Conservation (phyloP, 2,329 filamentous ascomycete species). For the Exophiala lecanii-corni region DNA sequence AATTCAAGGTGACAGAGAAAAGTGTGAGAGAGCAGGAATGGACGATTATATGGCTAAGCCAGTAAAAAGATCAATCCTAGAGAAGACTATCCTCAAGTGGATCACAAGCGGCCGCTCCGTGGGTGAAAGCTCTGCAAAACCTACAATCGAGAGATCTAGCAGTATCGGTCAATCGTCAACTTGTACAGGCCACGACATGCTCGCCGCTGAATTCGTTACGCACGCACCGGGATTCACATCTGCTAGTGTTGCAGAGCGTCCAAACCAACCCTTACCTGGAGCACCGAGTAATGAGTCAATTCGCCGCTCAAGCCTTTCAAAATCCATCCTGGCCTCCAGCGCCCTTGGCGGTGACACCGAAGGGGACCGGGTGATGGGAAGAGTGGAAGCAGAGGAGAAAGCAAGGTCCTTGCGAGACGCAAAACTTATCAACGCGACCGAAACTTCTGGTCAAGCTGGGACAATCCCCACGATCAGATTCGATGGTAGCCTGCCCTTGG, state of each 20-base stretch:
- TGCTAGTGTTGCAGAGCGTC: slow-evolving; percentile 2
- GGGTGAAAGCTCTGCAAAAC: slow-evolving; percentile 1
- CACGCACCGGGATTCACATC: not conserved
- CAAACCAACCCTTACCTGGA: slow-evolving; percentile 24
- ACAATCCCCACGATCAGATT: slow-evolving; percentile 4
- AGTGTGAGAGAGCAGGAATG: slow-evolving; percentile 70
- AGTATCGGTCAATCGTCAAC: slow-evolving; percentile 22
- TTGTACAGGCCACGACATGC: slow-evolving; percentile 21
- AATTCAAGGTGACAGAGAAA: slow-evolving; percentile 71
- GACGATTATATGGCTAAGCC: slow-evolving; percentile 72
- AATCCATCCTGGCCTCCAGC: slow-evolving; percentile 28
- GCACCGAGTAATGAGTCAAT: slow-evolving; percentile 28
- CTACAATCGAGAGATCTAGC: slow-evolving; percentile 5
- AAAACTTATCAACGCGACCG: slow-evolving; percentile 49
- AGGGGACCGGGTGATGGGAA: slow-evolving; percentile 41
- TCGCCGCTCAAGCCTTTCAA: slow-evolving; percentile 26
- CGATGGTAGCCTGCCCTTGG: not conserved
- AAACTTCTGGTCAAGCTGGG: slow-evolving; percentile 18
- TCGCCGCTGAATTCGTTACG: slow-evolving; percentile 19
- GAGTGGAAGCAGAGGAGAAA: slow-evolving; percentile 52
- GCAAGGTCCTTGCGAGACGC: slow-evolving; percentile 51
- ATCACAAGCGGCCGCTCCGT: slow-evolving; percentile 30
- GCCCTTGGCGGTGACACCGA: slow-evolving; percentile 30
- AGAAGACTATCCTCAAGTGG: slow-evolving; percentile 70
- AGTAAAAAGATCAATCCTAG: slow-evolving; percentile 62